phyloP scores from a whole-genome alignment of 2,329 filamentous ascomycete genomes.

The Diaporthe capsici region DNA sequence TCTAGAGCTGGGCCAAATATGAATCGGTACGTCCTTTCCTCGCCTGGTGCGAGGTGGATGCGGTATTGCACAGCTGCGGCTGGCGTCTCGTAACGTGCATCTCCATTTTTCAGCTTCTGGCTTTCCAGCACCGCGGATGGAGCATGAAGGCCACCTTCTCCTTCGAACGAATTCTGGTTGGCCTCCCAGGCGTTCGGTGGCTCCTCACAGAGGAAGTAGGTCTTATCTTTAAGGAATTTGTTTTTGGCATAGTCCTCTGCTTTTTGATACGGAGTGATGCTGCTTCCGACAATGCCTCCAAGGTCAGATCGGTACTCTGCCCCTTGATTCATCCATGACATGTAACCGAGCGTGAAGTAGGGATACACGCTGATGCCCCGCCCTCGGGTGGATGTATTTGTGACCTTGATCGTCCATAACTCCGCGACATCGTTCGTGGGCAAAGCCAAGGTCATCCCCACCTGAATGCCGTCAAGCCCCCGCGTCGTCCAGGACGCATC shows the following conservation, averaged over 20 bases:
- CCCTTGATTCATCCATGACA: conserved; percentile 74
- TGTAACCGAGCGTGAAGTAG: conserved; percentile 71
- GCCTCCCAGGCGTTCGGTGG: conserved; percentile 66
- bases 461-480: conserved; percentile 60
- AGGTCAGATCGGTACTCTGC: conserved; percentile 65
- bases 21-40: conserved; percentile 64
- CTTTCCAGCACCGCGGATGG: conserved; percentile 59
- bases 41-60: conserved; percentile 54
- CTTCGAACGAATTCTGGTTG: conserved; percentile 66
- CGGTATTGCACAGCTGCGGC: conserved; percentile 68
- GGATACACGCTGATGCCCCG: conserved; percentile 67
- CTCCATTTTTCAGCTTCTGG: conserved; percentile 57
- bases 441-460: conserved; percentile 66
- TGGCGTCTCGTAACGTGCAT: conserved; percentile 69
- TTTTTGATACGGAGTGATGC: conserved; percentile 71
- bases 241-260: conserved; percentile 70
- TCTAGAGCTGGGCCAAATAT: conserved; percentile 69
- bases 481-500: conserved; percentile 69
- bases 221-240: conserved; percentile 69
- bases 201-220: conserved; percentile 69
- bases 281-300: conserved; percentile 64
- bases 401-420: conserved; percentile 68
- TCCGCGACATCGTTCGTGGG: conserved; percentile 69
- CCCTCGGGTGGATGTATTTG: conserved; percentile 60
- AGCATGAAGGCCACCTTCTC: conserved; percentile 67